A percentile compares a stretch with the other conserved stretches of the same genome.
These are phyloP conservation scores for Thielaviopsis musarum DNA, from an alignment of 2,329 filamentous ascomycete species.

Conservation along the genomic window DNA sequence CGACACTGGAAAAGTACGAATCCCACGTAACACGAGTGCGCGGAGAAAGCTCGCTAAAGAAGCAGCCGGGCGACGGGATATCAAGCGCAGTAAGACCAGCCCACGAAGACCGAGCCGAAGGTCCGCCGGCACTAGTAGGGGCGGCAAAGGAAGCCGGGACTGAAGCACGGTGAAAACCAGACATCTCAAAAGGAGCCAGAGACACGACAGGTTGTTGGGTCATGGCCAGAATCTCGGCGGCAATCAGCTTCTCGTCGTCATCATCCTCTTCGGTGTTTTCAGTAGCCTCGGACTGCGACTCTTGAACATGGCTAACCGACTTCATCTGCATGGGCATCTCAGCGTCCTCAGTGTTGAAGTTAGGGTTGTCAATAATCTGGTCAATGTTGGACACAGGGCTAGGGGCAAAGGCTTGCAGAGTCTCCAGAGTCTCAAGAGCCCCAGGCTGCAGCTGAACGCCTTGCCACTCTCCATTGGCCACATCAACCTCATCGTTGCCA, in stretches of 20 bases:
- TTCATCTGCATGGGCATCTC: constrained; percentile 3
- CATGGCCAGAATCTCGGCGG: constrained; percentile 6
- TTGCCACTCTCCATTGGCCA: constrained; percentile 46
- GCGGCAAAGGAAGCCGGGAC: constrained; percentile 24
- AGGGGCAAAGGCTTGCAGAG: constrained; percentile 55
- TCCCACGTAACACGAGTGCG: constrained; percentile 72
- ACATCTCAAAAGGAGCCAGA: constrained; percentile 18
- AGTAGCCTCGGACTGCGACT: constrained; percentile 26
- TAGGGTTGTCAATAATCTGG: not conserved
- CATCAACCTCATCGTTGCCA: constrained; percentile 34
- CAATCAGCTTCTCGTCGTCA: constrained; percentile 6
- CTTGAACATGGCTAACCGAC: not conserved
- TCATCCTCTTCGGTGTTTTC: constrained; percentile 10
- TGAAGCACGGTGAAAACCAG: constrained; percentile 36
- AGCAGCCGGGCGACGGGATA: constrained; percentile 79
- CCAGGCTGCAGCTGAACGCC: constrained; percentile 62
- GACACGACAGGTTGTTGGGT: constrained; percentile 12
- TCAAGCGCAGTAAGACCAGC: constrained; percentile 66
- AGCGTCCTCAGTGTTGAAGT: not conserved
- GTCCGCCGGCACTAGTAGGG: constrained; percentile 12
- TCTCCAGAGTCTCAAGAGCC: constrained; percentile 59
- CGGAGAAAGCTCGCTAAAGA: constrained; percentile 72
- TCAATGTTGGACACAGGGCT: constrained; percentile 20
- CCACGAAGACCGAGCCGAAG: constrained; percentile 35
- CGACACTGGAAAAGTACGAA: constrained; percentile 10